These are phyloP conservation scores for Ustulina deusta DNA, from an alignment of 2,329 filamentous ascomycete species.

Conservation along the genomic window DNA sequence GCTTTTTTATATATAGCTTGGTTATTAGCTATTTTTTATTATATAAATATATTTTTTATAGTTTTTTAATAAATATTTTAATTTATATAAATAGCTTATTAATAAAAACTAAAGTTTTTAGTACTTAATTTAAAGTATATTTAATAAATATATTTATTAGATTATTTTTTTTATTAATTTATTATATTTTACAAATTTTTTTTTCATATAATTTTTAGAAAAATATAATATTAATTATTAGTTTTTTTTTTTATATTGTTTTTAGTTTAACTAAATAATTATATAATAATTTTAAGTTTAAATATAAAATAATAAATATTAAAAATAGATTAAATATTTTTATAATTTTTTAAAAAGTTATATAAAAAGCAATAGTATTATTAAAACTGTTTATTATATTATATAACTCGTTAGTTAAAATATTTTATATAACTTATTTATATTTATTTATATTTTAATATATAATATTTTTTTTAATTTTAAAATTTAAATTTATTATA, in stretches of 20 bases:
- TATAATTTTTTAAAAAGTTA: not conserved
- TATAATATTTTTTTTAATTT: not conserved
- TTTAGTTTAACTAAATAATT: not conserved
- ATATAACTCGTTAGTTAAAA: not conserved
- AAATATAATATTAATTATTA: too few species aligned
- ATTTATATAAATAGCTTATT: too few species aligned
- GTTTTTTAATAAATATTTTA: too few species aligned
- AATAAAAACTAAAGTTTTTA: too few species aligned
- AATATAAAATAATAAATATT: not conserved
- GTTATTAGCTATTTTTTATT: too few species aligned
- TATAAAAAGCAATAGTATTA: not conserved
- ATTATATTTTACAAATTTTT: not conserved
- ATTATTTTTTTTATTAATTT: too few species aligned
- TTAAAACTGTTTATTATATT: not conserved
- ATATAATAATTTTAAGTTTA: slow-evolving; percentile 1
- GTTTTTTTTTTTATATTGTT: too few species aligned
- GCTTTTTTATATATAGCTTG: too few species aligned
- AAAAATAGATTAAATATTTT: not conserved
- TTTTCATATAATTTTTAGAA: not conserved
- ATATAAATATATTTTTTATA: too few species aligned
- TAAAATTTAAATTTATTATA: not conserved
- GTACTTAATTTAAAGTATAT: too few species aligned
- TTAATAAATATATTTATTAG: too few species aligned
- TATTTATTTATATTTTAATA: not conserved
- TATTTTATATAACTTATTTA: not conserved